Conservation (phyloP, 371 early-diverging fungal species). For the Fennellomyces sp. region DNA sequence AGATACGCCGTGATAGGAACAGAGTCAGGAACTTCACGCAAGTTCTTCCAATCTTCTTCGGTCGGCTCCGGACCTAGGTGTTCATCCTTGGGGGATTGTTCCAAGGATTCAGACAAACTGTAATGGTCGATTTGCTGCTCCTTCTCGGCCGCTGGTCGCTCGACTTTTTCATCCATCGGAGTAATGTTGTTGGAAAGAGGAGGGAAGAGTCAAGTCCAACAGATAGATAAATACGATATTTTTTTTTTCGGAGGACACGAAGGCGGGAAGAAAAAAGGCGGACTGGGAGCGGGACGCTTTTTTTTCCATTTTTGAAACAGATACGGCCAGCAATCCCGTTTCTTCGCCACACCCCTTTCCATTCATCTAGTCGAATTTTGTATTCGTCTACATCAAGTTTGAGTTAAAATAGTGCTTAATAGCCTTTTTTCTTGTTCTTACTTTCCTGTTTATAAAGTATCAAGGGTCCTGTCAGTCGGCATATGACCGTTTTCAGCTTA, state of each 20-base stretch:
- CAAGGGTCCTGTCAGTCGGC: neutral
- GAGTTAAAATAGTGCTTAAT: neutral
- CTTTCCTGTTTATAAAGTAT: neutral
- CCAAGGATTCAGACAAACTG: neutral
- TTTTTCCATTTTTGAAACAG: no score
- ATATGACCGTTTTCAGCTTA: neutral
- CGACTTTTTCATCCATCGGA: conserved; percentile 1
- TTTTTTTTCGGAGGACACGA: neutral
- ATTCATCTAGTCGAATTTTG: no score
- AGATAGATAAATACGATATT: no score
- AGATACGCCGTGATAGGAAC: conserved; percentile 60
- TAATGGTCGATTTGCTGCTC: neutral
- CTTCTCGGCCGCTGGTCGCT: neutral
- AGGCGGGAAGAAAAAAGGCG: neutral
- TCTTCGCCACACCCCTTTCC: no score
- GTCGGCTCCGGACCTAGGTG: conserved; percentile 38
- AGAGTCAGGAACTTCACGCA: conserved; percentile 23
- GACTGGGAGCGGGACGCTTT: no score
- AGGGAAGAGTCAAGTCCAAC: no score
- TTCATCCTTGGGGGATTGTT: neutral
- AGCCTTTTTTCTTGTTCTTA: no score
- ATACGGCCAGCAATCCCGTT: no score
- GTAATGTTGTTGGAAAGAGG: neutral
- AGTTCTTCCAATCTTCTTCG: conserved; percentile 43
- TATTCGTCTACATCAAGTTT: no score